phyloP scores from a whole-genome alignment of 768 basidiomycete genomes.

The Fistulinella prunicolor region DNA sequence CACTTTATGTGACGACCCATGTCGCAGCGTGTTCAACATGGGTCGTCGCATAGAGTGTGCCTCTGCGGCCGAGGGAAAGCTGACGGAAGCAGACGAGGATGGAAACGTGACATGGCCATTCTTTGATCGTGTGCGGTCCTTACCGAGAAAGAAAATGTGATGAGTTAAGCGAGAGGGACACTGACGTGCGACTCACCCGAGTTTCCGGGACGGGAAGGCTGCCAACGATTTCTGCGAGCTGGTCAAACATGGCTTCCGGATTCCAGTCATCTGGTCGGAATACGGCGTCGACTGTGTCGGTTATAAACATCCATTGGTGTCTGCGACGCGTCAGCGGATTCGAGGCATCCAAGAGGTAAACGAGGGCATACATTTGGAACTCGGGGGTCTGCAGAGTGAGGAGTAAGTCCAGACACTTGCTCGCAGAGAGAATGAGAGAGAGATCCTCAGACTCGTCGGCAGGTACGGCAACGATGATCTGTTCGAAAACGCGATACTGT shows the following conservation, averaged over 20 bases:
- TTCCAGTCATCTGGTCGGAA: constrained; percentile 81
- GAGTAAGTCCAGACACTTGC: constrained; percentile 93
- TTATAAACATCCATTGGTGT: constrained; percentile 98
- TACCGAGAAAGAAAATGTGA: no score
- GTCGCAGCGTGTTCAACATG: no score
- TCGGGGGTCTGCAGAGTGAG: constrained; percentile 93
- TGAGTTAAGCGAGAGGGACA: no score
- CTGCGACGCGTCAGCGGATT: constrained; percentile 35
- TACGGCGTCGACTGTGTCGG: constrained; percentile 94
- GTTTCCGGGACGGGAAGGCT: constrained; percentile 52
- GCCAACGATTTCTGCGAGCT: constrained; percentile 79
- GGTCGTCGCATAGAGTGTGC: constrained; percentile 65
- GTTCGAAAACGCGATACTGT: constrained; percentile 89
- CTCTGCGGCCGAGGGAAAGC: constrained; percentile 33
- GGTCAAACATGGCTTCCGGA: constrained; percentile 89
- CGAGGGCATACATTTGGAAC: constrained; percentile 79
- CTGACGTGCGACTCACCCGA: constrained; percentile 15
- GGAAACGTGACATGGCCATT: constrained; percentile 23
- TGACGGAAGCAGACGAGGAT: constrained; percentile 16
- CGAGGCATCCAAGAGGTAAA: background rate
- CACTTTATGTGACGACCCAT: no score
- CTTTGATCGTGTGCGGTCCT: constrained; percentile 30
- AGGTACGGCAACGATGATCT: constrained; percentile 66
- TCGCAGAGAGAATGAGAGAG: constrained; percentile 78
- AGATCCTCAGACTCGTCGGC: constrained; percentile 84